These are phyloP conservation scores for Thalassiosira mediterranea DNA, from an alignment of 352 stramenopile species.

Conservation along the genomic window DNA sequence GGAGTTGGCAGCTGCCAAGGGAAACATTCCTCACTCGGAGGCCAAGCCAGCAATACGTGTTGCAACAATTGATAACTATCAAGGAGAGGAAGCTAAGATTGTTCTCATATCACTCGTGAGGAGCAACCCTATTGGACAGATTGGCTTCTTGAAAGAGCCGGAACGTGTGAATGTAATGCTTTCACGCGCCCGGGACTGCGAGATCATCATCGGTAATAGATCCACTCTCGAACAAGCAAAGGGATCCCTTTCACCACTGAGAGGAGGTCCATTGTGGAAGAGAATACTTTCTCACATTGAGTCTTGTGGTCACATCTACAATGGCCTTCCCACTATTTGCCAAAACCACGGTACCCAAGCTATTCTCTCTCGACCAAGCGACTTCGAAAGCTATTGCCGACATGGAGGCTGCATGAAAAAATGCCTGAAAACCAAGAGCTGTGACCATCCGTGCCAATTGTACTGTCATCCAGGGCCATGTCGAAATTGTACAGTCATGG, in stretches of 20 bases:
- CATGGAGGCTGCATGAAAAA: constrained; percentile 32
- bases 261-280: constrained; percentile 25
- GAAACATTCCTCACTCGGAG: not conserved
- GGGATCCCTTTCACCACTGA: constrained; percentile 10
- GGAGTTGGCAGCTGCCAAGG: constrained; percentile 17
- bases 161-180: constrained; percentile 35
- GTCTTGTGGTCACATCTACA: constrained; percentile 20
- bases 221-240: constrained; percentile 20
- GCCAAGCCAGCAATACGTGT: constrained; percentile 13
- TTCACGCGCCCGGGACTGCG: constrained; percentile 26
- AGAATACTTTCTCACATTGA: constrained; percentile 30
- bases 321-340: constrained; percentile 16
- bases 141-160: constrained; percentile 30
- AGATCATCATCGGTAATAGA: constrained; percentile 36
- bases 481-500: constrained; percentile 9
- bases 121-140: constrained; percentile 23
- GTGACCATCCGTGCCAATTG: constrained; percentile 25
- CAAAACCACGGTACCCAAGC: constrained; percentile 20
- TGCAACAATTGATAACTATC: constrained; percentile 37
- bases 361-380: constrained; percentile 7
- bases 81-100: constrained; percentile 34
- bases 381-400: constrained; percentile 16
- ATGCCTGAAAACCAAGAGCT: constrained; percentile 8
- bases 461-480: constrained; percentile 29
- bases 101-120: constrained; percentile 30